Evolutionary conservation across 2,329 filamentous ascomycete species (phyloP), one percentile per base, ranked within the genome.

Genomic region (Trichoderma harzianum): DNA sequence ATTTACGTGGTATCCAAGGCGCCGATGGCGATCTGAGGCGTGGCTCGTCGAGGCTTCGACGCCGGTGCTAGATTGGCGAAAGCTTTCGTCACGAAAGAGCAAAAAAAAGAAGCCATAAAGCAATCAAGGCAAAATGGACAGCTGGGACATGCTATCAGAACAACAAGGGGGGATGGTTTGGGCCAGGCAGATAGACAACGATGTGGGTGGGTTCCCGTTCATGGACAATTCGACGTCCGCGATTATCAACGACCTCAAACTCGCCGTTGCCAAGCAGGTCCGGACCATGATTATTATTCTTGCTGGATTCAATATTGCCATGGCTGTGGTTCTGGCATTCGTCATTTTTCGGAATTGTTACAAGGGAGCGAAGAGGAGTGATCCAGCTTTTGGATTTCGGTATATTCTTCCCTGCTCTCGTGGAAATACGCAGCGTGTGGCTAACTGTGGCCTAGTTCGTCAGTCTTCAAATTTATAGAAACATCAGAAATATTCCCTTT

Each of bases 211-310:
- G 36, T 81, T 81, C 69, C 73, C 74, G 36, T 80, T 79, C 71
- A 76, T 77, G 72, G 73, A 76, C 75, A 88, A 86, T 77, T 80
- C 81, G 36, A 84, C 85, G 7, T 82, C 83, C 51, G 79, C 83
- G 51, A 78, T 87, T 73, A 83, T 86, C 75, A 86, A 86, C 76
- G 78, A 87, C 74, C 82, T 89, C 74, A 83, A 81, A 72, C 86
- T 88, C 74, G 83, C 84, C 34, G 83, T 85, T 18, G 85, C 85
- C 73, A 89, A 86, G 76, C 90, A 88, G 39, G 83, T 90, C 76
- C 84, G 89, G 75, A 89, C 86, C 21, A 90, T 88, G 28, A 88
- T 87, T 57, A 86, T 91, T 70, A 88, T 90, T 72, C 83, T 91
- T 69, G 86, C 89, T 43, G 80, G 83, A 70, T 90, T 91, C 81